Percentiles rank a stretch among this genome's conserved stretches.
Evolutionary conservation across 768 basidiomycete genomes (phyloP).

Genomic region (Mrakia hoshinonis): DNA sequence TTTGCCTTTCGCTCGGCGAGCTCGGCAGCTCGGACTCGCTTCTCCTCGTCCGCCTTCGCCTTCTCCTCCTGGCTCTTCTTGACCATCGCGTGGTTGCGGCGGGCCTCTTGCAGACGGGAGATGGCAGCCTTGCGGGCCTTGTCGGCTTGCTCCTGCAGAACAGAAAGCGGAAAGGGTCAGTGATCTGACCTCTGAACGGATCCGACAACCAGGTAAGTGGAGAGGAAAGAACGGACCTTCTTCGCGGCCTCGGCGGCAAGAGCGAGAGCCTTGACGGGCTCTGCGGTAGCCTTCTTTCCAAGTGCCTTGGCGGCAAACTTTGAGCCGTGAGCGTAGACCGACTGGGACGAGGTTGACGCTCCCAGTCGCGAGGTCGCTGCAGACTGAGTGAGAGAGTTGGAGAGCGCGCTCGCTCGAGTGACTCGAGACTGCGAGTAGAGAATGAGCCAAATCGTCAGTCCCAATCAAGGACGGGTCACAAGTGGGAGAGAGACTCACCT

Average conservation of each 20-base stretch:
- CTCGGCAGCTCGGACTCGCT: conserved; percentile 13
- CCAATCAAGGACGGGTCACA: neutral
- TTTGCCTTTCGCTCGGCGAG: conserved; percentile 21
- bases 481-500: neutral
- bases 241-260: conserved; percentile 75
- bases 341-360: conserved; percentile 9
- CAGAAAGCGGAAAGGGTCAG: neutral
- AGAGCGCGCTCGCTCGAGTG: conserved; percentile 10
- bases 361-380: conserved; percentile 11
- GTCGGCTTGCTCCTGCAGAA: conserved; percentile 73
- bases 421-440: neutral
- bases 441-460: neutral
- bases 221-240: conserved; percentile 53
- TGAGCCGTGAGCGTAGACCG: conserved; percentile 19
- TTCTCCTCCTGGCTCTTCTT: conserved; percentile 74
- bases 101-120: conserved; percentile 70
- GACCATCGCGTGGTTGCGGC: conserved; percentile 61
- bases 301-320: conserved; percentile 21
- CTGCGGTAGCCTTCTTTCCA: conserved; percentile 13
- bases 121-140: conserved; percentile 66
- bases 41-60: conserved; percentile 42
- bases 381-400: conserved; percentile 2
- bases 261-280: conserved; percentile 63
- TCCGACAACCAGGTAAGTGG: neutral
- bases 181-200: neutral